Conservation (phyloP, 441 rosid species). For the Corymbia citriodora region DNA sequence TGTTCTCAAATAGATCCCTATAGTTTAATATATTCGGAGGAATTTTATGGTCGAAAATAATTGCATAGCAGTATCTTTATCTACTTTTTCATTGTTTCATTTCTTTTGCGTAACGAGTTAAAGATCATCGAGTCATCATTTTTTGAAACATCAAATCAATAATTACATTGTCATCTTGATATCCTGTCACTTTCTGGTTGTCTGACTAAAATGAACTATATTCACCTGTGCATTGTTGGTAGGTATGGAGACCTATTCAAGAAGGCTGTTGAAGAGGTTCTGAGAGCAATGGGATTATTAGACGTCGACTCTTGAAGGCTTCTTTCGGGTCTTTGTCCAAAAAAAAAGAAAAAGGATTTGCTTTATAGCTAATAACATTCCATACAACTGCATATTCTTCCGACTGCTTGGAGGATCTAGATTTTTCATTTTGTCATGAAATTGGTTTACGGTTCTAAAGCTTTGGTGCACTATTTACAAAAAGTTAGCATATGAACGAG, state of each 20-base stretch:
- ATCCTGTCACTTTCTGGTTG: no score
- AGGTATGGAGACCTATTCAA: no score
- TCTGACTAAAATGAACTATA: no score
- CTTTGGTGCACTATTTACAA: not conserved
- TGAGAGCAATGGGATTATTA: no score
- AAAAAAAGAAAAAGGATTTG: not conserved
- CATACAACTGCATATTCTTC: not conserved
- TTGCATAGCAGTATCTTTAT: not conserved
- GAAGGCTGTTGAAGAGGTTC: no score
- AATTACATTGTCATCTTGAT: no score
- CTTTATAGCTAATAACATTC: not conserved
- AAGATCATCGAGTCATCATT: no score
- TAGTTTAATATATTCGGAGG: not conserved
- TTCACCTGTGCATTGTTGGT: no score
- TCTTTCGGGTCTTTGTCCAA: no score
- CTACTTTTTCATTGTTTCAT: not conserved
- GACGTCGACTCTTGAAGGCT: no score
- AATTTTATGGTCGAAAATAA: not conserved
- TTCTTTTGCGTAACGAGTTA: not conserved
- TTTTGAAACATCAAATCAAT: no score
- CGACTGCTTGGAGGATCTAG: not conserved
- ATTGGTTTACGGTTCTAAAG: not conserved
- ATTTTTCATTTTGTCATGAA: not conserved
- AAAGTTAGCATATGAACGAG: not conserved
- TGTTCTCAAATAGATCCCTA: not conserved